Base-by-base conservation (phyloP, 2,329 filamentous ascomycete genomes). In the Ophiostoma pallidulum region DNA sequence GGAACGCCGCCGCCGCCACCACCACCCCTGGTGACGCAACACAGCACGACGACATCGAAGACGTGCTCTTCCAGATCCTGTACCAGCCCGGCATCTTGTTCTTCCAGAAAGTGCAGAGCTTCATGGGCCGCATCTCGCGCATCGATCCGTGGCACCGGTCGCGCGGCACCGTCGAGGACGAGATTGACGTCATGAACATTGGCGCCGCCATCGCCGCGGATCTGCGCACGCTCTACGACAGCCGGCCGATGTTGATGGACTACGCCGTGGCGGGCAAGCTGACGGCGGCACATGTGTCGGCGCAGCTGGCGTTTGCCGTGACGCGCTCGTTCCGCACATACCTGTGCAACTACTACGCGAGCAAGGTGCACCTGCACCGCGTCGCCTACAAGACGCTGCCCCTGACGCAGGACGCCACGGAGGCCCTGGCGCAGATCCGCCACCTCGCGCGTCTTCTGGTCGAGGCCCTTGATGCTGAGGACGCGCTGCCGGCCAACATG, bases 71-170 rank as follows among this genome's bases (percentile, higher is more conserved):
- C 50, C 72, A 77, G 50, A 66, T 73, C 0, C 58, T 77, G 3
- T 76, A 75, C 52, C 70, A 74, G n/a, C 74, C 73, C 0, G 73
- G 73, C 0, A 69, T 76, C 18, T 62, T 73, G 3, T 78, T 79
- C 57, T 78, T 74, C 53, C 74, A 78, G 47, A 74, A 76, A 51
- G 72, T 77, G 0, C 74, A 75, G 56, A 73, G 69, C 29, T 76
- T 77, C 56, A 75, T 76, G 62, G 74, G 74, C 2, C 66, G 72
- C 5, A 76, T 78, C 41, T 73, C 74, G 7, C 68, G 71, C 47
- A 77, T 78, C 45, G 73, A 77, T 47, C 73, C 68, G 1, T 77
- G 73, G 71, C 74, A 78, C 56, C 68, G 74, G 10, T 68, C 67
- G 20, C 67, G 74, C 8, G 74, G 74, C 4, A 78, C 73, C 0